These are phyloP conservation scores for Saccharum officinarum DNA, from an alignment of 176 grass and related monocot genomes.

Conservation along the genomic window DNA sequence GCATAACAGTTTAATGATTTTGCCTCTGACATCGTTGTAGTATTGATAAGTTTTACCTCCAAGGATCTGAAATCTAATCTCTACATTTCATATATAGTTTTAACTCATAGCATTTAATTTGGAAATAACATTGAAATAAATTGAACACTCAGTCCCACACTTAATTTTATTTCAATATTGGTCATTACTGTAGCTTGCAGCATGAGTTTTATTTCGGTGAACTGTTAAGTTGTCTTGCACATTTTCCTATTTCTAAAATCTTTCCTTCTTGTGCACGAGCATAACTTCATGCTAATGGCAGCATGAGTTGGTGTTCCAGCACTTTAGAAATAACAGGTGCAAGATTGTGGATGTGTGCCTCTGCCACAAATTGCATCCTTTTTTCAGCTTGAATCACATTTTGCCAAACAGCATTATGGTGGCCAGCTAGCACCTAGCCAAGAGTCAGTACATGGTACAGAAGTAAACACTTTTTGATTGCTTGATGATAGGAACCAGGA, in stretches of 20 bases:
- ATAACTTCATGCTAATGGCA: not conserved
- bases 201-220: slow-evolving; percentile 6
- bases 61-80: not conserved
- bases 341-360: not conserved
- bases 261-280: not conserved
- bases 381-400: not conserved
- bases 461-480: not conserved
- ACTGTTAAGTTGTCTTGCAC: not conserved
- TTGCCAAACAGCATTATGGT: slow-evolving; percentile 21
- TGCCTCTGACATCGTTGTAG: not conserved
- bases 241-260: not conserved
- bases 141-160: not conserved
- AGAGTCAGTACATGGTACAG: not conserved
- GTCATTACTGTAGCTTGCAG: not conserved
- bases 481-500: slow-evolving; percentile 27
- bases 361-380: not conserved
- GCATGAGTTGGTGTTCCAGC: slow-evolving; percentile 5
- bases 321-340: slow-evolving; percentile 17
- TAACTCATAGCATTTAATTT: not conserved
- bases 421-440: slow-evolving; percentile 3
- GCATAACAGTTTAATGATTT: not conserved
- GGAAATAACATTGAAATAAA: slow-evolving; percentile 13
- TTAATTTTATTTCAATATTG: not conserved
- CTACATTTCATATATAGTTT: not conserved
- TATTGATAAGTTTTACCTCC: not conserved